Base-by-base conservation (phyloP, 2,329 filamentous ascomycete species). In the Sporothrix brunneoviolacea region DNA sequence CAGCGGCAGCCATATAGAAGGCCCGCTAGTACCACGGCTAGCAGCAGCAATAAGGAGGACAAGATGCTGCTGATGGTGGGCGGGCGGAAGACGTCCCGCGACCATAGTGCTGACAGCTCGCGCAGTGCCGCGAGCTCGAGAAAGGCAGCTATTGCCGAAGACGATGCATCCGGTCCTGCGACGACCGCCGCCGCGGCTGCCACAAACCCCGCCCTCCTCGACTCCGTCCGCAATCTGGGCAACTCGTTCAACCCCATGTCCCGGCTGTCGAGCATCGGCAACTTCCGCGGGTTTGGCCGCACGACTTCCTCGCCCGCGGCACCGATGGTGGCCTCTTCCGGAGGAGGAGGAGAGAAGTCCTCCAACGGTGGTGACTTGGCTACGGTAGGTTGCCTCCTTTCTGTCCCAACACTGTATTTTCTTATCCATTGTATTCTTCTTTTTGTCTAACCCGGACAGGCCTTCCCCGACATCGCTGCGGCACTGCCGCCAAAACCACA, bases 191-290 rank as follows among this genome's bases (percentile, higher is more conserved):
- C 55, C 0, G 19, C 36, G 18, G 19, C 48, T 5, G 9, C 48
- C 9, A 58, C 60, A 49, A 79, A 77, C 54, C 83, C 84, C 3
- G 83, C 86, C 27, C 67, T 83, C 12, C 79, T 94, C 2, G 88
- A 94, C 56, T 88, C 88, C 12, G 84, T 95, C 72, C 82, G 87
- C 49, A 91, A 79, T 63, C 76, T 95, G 54, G 84, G 88, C 33
- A 93, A 79, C 64, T 84, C 84, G 1, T 72, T 95, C 30, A 95
- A 95, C 60, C 89, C 89, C 3, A 83, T 95, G 64, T 88, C 83
- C 39, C 80, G 88, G 46, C 79, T 95, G 46, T 82, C 85, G 8
- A 76, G 82, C 30, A 89, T 93, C 63, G 78, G 79, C 50, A 77
- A 83, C 62, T 84, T 94, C 58, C 81, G 86, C 50, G 83, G 83